These are phyloP conservation scores for Allium cepa DNA, from an alignment of 106 monocot species.

Conservation along the genomic window DNA sequence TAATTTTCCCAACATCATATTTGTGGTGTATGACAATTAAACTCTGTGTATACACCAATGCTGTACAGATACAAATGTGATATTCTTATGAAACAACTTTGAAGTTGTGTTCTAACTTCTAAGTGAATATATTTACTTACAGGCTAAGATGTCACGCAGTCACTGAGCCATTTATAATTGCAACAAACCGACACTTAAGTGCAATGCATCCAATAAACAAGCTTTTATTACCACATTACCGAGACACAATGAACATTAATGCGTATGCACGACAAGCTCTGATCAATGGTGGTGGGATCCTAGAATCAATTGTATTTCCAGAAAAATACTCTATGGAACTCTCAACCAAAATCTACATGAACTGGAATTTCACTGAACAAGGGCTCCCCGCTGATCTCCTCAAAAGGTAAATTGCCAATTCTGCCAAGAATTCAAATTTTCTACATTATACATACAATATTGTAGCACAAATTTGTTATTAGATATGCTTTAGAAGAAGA, in stretches of 20 bases:
- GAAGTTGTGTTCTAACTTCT: too few relatives aligned
- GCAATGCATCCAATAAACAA: conserved; percentile 74
- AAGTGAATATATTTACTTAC: neutral
- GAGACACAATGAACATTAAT: conserved; percentile 90
- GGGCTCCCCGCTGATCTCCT: conserved; percentile 70
- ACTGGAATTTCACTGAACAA: conserved; percentile 67
- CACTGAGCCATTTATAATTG: conserved; percentile 58
- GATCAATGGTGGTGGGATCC: conserved; percentile 63
- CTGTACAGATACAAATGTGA: too few relatives aligned
- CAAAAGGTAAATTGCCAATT: conserved; percentile 37
- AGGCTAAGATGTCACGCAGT: conserved; percentile 43
- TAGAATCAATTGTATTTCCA: conserved; percentile 53
- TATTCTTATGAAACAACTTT: too few relatives aligned
- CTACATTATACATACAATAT: too few relatives aligned
- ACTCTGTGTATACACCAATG: too few relatives aligned
- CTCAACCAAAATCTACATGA: conserved; percentile 50
- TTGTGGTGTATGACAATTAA: too few relatives aligned
- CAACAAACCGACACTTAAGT: conserved; percentile 51
- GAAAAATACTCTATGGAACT: conserved; percentile 37
- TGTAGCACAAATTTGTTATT: too few relatives aligned
- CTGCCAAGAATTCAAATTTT: too few relatives aligned
- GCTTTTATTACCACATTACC: conserved; percentile 73
- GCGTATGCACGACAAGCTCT: conserved; percentile 71
- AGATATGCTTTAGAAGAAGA: too few relatives aligned
- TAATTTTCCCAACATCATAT: too few relatives aligned